phyloP scores from a whole-genome alignment of 1,284 basidiomycete species.

The Mycocalia duriaeana region DNA sequence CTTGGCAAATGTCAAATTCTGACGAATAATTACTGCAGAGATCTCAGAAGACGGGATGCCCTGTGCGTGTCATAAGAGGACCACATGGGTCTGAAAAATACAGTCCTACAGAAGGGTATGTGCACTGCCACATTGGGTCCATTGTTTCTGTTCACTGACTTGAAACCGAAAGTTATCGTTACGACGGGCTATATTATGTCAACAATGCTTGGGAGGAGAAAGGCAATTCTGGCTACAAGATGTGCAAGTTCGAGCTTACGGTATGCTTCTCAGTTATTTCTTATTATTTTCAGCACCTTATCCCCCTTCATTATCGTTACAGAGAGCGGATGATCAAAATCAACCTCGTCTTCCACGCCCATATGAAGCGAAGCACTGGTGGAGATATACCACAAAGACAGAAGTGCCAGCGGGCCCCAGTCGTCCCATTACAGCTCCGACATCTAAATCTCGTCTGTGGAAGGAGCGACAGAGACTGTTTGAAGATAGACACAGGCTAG shows the following conservation, averaged over 20 bases:
- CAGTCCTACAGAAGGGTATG: slow-evolving; percentile 2
- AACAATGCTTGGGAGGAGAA: background rate
- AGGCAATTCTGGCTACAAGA: background rate
- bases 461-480: too few species aligned
- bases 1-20: background rate
- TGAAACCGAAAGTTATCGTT: background rate
- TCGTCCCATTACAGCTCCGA: too few species aligned
- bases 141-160: background rate
- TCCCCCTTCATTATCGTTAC: too few species aligned
- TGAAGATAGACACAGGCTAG: too few species aligned
- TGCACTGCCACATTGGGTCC: background rate
- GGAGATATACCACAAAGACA: too few species aligned
- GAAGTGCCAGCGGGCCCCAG: too few species aligned
- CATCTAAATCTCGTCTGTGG: too few species aligned
- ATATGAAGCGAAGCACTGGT: too few species aligned
- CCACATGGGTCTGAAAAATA: slow-evolving; percentile 3
- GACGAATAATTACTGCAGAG: background rate
- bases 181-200: slow-evolving; percentile 5
- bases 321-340: too few species aligned
- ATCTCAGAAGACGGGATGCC: background rate
- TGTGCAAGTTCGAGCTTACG: background rate
- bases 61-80: slow-evolving; percentile 8
- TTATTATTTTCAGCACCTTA: too few species aligned
- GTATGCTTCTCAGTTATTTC: background rate
- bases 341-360: too few species aligned